Evolutionary conservation across 176 grass and related monocot species (phyloP).

Genomic region (Oryza glaberrima): DNA sequence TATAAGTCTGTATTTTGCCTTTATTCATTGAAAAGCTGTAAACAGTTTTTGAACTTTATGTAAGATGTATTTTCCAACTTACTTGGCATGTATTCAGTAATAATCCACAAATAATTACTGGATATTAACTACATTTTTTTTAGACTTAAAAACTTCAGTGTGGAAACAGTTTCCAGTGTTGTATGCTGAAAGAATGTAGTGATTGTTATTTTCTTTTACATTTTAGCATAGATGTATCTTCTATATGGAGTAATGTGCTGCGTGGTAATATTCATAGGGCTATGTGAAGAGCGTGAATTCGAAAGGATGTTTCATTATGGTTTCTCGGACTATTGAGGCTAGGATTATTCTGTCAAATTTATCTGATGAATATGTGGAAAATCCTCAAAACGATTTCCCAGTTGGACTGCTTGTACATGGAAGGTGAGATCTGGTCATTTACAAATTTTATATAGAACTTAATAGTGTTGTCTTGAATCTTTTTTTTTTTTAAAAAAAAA

Average conservation of each 20-base stretch:
- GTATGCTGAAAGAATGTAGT: background rate
- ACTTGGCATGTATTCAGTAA: background rate
- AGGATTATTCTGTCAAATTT: constrained; percentile 84
- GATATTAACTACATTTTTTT: background rate
- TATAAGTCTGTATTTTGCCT: background rate
- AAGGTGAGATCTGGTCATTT: constrained; percentile 53
- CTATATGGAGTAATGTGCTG: constrained; percentile 6
- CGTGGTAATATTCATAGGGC: constrained; percentile 57
- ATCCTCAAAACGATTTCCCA: constrained; percentile 83
- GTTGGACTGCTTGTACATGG: constrained; percentile 87
- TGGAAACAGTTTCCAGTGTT: constrained; percentile 1
- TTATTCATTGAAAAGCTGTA: constrained; percentile 3
- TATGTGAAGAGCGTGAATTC: constrained; percentile 89
- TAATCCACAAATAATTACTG: background rate
- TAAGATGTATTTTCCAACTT: background rate
- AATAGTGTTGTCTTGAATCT: constrained; percentile 1
- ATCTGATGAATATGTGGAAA: constrained; percentile 82
- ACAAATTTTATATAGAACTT: constrained; percentile 19
- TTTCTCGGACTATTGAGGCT: constrained; percentile 80
- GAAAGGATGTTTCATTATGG: constrained; percentile 94
- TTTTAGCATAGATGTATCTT: background rate
- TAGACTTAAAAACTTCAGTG: background rate
- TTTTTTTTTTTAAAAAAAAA: background rate
- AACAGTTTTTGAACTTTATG: background rate
- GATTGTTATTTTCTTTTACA: background rate